Conservation (phyloP, 208 protist genomes). For the Leishmania mexicana region DNA sequence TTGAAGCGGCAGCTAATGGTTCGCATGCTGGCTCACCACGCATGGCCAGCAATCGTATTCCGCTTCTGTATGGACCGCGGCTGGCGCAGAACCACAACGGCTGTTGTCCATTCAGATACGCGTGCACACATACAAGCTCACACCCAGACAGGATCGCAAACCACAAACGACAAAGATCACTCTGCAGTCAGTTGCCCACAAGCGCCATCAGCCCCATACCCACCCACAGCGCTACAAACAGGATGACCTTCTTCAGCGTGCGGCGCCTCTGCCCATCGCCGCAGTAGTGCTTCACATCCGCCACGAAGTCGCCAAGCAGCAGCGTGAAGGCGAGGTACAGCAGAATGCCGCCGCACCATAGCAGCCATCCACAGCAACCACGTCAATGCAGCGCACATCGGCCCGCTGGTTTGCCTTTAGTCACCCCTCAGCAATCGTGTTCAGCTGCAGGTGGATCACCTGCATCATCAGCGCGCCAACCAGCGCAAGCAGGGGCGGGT, state of each 20-base stretch:
- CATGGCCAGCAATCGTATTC: not conserved
- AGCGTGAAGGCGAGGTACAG: conserved; percentile 74
- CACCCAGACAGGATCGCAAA: not conserved
- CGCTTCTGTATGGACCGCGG: not conserved
- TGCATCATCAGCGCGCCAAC: conserved; percentile 63
- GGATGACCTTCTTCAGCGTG: conserved; percentile 8
- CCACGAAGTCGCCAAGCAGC: conserved; percentile 63
- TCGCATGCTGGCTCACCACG: not conserved
- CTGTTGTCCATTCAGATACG: not conserved
- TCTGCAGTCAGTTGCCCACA: conserved; percentile 51
- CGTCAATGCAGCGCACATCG: not conserved
- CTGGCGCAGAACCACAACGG: not conserved
- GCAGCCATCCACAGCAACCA: not conserved
- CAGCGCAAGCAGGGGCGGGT: conserved; percentile 53
- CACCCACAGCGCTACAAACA: conserved; percentile 43
- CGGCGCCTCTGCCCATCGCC: conserved; percentile 12
- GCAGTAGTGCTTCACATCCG: conserved; percentile 31
- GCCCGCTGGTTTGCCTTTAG: not conserved
- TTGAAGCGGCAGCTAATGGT: not conserved
- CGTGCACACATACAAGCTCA: not conserved
- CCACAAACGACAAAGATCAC: not conserved
- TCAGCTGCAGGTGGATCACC: conserved; percentile 44
- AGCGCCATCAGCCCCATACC: conserved; percentile 53
- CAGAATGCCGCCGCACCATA: conserved; percentile 54
- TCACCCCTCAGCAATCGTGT: conserved; percentile 44